phyloP scores from a whole-genome alignment of 345 rosid genomes.

The Rhodamnia rubescens region DNA sequence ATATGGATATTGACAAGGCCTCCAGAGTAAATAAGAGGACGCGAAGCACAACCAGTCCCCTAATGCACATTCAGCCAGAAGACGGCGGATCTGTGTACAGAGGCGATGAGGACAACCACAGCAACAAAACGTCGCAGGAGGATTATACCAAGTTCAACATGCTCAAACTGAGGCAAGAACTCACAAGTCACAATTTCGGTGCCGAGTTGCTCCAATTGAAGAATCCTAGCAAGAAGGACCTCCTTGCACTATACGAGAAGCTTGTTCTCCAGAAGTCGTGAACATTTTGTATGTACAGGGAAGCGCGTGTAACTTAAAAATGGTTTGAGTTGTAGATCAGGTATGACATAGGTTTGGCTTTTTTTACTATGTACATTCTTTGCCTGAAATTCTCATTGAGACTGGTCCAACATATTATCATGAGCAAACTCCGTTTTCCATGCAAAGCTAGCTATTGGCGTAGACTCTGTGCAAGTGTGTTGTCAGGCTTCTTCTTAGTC shows the following conservation, averaged over 20 bases:
- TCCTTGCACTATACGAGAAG: conserved; percentile 69
- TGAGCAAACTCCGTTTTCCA: not conserved
- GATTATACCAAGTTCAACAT: conserved; percentile 72
- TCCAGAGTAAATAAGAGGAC: conserved; percentile 49
- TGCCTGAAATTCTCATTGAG: not conserved
- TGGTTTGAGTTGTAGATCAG: not conserved
- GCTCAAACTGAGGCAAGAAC: conserved; percentile 78
- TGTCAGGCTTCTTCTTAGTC: not conserved
- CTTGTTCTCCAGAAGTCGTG: conserved; percentile 54
- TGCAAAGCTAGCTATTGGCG: not conserved
- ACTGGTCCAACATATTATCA: not conserved
- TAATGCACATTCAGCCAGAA: conserved; percentile 30
- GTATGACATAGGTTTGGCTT: not conserved
- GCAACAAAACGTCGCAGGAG: conserved; percentile 45
- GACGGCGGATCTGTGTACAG: conserved; percentile 56
- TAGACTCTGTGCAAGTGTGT: not conserved
- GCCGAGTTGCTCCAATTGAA: conserved; percentile 66
- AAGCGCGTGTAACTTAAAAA: conserved; percentile 2
- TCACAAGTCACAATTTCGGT: conserved; percentile 73
- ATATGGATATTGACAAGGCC: conserved; percentile 32
- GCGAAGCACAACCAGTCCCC: conserved; percentile 56
- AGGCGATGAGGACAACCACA: conserved; percentile 50
- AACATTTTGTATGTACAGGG: conserved; percentile 21
- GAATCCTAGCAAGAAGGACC: conserved; percentile 74
- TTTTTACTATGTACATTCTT: not conserved